A percentile compares a stretch with the other conserved stretches of the same genome.
phyloP scores from a whole-genome alignment of 75 land plant genomes.

The Adiantum capillusveneris region DNA sequence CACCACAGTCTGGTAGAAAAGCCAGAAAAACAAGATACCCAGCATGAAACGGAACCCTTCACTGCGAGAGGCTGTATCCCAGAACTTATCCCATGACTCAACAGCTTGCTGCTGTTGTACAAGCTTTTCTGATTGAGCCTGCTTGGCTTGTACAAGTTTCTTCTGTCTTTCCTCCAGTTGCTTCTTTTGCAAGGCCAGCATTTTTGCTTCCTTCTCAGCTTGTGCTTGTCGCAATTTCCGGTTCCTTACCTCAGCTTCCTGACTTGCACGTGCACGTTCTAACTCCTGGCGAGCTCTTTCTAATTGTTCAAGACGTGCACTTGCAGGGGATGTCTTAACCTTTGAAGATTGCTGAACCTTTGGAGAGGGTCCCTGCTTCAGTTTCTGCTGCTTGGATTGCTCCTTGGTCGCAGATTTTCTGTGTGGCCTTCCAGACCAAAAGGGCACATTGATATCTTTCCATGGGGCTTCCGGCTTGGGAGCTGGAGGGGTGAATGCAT shows the following conservation, averaged over 20 bases:
- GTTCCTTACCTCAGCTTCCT: conserved; percentile 24
- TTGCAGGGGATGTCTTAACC: conserved; percentile 34
- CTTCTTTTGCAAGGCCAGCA: conserved; percentile 7
- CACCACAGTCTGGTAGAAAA: conserved; percentile 74
- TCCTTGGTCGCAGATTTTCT: neutral
- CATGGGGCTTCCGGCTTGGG: conserved; percentile 32
- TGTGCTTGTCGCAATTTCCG: conserved; percentile 25
- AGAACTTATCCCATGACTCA: conserved; percentile 30
- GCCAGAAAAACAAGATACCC: conserved; percentile 52
- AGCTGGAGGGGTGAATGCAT: conserved; percentile 72
- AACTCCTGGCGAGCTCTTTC: conserved; percentile 39
- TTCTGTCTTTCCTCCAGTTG: conserved; percentile 18
- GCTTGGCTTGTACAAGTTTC: conserved; percentile 22
- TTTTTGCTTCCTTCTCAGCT: conserved; percentile 34
- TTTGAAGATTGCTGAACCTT: neutral
- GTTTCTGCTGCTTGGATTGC: neutral
- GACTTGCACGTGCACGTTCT: conserved; percentile 25
- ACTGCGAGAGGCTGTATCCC: conserved; percentile 41
- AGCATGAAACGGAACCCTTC: conserved; percentile 39
- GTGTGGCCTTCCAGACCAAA: neutral
- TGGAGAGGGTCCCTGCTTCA: neutral
- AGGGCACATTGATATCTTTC: conserved; percentile 13
- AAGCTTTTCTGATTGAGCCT: conserved; percentile 10
- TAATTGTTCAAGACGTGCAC: conserved; percentile 41
- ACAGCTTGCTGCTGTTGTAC: conserved; percentile 12